phyloP scores from a whole-genome alignment of 2,329 filamentous ascomycete genomes.

The Nemania sp. region DNA sequence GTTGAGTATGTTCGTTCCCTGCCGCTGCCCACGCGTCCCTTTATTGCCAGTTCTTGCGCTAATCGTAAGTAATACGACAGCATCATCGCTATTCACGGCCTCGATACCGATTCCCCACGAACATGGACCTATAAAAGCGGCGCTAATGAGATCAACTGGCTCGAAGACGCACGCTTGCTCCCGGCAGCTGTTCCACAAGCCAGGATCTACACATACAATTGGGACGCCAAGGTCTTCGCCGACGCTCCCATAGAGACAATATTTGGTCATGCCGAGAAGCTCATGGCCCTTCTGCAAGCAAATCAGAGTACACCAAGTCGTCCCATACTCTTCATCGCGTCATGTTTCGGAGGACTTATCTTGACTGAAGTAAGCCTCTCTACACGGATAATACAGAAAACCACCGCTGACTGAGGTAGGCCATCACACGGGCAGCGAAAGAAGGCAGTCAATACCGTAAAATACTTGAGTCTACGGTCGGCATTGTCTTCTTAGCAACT shows the following conservation, averaged over 20 bases:
- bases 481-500: slow-evolving; percentile 33
- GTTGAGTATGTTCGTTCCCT: not conserved
- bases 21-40: not conserved
- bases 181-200: not conserved
- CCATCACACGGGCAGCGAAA: slow-evolving; percentile 29
- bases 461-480: slow-evolving; percentile 29
- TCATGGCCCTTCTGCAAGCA: not conserved
- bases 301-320: slow-evolving; percentile 9
- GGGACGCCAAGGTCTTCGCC: not conserved
- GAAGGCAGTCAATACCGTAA: slow-evolving; percentile 27
- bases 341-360: slow-evolving; percentile 43
- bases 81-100: slow-evolving; percentile 22
- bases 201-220: not conserved
- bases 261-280: not conserved
- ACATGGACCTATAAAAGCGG: slow-evolving; percentile 4
- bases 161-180: not conserved
- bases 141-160: not conserved
- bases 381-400: too few relatives aligned
- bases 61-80: too few relatives aligned
- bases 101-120: slow-evolving; percentile 15
- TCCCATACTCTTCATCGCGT: slow-evolving; percentile 42
- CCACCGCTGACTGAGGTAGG: slow-evolving; percentile 7
- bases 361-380: too few relatives aligned
- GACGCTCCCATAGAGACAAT: too few relatives aligned
- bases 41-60: too few relatives aligned